Conservation (phyloP, 208 protist species). For the Trypanosoma grayi region DNA sequence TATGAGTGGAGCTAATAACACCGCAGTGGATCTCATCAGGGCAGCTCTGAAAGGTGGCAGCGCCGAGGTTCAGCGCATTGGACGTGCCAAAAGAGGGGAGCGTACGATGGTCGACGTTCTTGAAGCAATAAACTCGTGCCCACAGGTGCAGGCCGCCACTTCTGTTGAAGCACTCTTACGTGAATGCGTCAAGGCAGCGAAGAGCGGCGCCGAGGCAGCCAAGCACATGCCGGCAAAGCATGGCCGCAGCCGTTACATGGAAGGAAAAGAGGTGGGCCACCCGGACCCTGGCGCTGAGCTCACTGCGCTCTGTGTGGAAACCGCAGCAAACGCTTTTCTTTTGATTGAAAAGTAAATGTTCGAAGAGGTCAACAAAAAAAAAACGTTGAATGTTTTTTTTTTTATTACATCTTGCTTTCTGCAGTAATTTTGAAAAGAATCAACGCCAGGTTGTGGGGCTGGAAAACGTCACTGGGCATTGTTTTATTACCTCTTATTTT, state of each 20-base stretch:
- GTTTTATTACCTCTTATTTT: slow-evolving; percentile 5
- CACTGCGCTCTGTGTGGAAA: slow-evolving; percentile 39
- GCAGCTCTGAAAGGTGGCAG: slow-evolving; percentile 35
- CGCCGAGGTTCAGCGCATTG: slow-evolving; percentile 44
- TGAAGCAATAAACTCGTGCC: slow-evolving; percentile 30
- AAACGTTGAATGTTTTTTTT: slow-evolving; percentile 11
- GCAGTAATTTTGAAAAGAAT: no score
- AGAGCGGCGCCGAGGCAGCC: slow-evolving; percentile 28
- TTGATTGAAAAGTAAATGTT: no score
- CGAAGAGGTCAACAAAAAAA: no score
- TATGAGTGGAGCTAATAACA: slow-evolving; percentile 12
- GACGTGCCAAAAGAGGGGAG: slow-evolving; percentile 45
- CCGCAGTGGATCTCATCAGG: slow-evolving; percentile 28
- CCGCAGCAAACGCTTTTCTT: slow-evolving; percentile 10
- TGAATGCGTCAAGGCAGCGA: slow-evolving; percentile 36
- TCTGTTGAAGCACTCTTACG: slow-evolving; percentile 35
- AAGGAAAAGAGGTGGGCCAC: slow-evolving; percentile 58
- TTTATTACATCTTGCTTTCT: slow-evolving; percentile 9
- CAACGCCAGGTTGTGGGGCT: no score
- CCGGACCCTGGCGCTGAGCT: slow-evolving; percentile 59
- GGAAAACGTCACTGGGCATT: no score
- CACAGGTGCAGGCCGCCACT: slow-evolving; percentile 28
- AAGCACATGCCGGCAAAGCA: slow-evolving; percentile 47
- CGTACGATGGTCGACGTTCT: slow-evolving; percentile 75
- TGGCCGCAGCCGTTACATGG: slow-evolving; percentile 48